Conservation (phyloP, 169 alveolate species). For the Eimeria zaria region DNA sequence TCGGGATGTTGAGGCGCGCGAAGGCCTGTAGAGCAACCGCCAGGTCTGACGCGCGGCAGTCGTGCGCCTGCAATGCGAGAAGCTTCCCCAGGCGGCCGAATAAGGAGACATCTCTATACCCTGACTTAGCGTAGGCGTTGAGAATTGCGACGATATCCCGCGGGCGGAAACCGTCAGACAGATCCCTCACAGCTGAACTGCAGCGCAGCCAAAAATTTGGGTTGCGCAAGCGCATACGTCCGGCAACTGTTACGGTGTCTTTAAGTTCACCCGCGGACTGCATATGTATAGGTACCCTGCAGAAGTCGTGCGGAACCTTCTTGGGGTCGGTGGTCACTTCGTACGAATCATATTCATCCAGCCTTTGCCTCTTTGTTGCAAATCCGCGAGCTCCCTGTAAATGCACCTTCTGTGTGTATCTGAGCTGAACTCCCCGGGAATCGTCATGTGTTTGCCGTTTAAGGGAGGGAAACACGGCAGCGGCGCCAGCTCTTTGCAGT, state of each 20-base stretch:
- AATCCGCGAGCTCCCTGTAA: conserved; percentile 27
- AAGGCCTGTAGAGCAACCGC: conserved; percentile 82
- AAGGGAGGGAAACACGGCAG: background rate
- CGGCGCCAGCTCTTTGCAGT: background rate
- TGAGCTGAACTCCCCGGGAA: background rate
- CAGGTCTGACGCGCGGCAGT: conserved; percentile 83
- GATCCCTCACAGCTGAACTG: conserved; percentile 81
- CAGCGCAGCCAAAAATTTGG: conserved; percentile 85
- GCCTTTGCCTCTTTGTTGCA: conserved; percentile 75
- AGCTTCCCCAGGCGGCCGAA: conserved; percentile 66
- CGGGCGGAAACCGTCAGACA: conserved; percentile 65
- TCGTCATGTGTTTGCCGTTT: background rate
- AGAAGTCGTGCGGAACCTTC: conserved; percentile 76
- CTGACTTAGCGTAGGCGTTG: conserved; percentile 80
- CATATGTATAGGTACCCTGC: conserved; percentile 78
- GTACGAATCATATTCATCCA: conserved; percentile 81
- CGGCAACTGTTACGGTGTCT: conserved; percentile 75
- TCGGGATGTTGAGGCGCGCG: conserved; percentile 71
- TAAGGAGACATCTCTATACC: conserved; percentile 44
- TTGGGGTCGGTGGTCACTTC: conserved; percentile 59
- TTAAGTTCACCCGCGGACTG: conserved; percentile 79
- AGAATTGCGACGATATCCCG: conserved; percentile 76
- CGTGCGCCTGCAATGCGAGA: conserved; percentile 74
- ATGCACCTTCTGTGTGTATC: background rate
- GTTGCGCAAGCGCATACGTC: conserved; percentile 63